phyloP scores from a whole-genome alignment of 2,329 filamentous ascomycete species.

The Huntiella omanensis region DNA sequence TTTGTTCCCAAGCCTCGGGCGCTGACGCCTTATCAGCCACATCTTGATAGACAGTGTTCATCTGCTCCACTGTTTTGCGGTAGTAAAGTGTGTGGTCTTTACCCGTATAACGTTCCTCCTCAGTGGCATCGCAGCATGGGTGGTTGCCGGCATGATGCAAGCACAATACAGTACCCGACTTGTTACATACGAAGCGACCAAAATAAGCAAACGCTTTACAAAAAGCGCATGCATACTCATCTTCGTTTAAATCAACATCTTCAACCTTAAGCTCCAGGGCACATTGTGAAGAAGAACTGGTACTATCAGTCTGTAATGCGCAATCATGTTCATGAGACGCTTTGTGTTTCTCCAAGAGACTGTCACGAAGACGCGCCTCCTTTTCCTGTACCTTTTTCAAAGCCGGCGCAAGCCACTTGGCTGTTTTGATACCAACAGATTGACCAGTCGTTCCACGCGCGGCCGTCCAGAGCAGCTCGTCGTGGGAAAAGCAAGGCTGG shows the following conservation, averaged over 20 bases:
- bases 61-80: slow-evolving; percentile 53
- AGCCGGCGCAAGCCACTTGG: slow-evolving; percentile 86
- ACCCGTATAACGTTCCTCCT: slow-evolving; percentile 48
- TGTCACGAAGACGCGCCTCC: slow-evolving; percentile 48
- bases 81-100: slow-evolving; percentile 58
- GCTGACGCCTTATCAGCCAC: slow-evolving; percentile 71
- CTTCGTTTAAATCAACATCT: slow-evolving; percentile 63
- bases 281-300: slow-evolving; percentile 24
- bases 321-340: slow-evolving; percentile 35
- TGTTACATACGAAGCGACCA: slow-evolving; percentile 72
- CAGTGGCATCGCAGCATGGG: slow-evolving; percentile 56
- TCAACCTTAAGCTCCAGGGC: slow-evolving; percentile 44
- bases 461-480: slow-evolving; percentile 82
- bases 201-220: slow-evolving; percentile 89
- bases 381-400: slow-evolving; percentile 59
- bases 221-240: slow-evolving; percentile 78
- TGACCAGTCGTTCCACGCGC: slow-evolving; percentile 54
- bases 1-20: slow-evolving; percentile 78
- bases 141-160: slow-evolving; percentile 62
- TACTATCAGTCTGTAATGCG: slow-evolving; percentile 18
- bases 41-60: slow-evolving; percentile 50
- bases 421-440: slow-evolving; percentile 58
- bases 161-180: slow-evolving; percentile 65
- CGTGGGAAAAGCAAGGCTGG: slow-evolving; percentile 93
- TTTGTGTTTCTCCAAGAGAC: slow-evolving; percentile 49